Evolutionary conservation across 257 asterid genomes (phyloP).

Genomic region (Lantana camara): DNA sequence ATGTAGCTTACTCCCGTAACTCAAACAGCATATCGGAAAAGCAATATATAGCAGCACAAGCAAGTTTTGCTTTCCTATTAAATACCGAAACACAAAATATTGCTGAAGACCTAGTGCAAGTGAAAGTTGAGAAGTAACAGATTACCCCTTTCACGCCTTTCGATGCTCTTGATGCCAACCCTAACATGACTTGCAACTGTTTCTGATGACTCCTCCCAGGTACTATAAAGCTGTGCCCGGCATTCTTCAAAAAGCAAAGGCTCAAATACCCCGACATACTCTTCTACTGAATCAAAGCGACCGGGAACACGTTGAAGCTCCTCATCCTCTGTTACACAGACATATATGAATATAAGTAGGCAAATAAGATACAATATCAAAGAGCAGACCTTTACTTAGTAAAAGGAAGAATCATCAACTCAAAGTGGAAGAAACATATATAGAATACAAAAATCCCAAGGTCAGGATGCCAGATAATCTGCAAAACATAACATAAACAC

Average conservation of each 20-base stretch:
- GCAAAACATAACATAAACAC: slow-evolving; percentile 1
- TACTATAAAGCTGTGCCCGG: slow-evolving; percentile 89
- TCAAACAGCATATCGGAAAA: slow-evolving; percentile 25
- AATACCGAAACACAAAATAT: slow-evolving; percentile 7
- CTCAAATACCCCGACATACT: slow-evolving; percentile 88
- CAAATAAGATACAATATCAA: background rate
- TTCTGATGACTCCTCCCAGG: slow-evolving; percentile 90
- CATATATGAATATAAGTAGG: slow-evolving; percentile 10
- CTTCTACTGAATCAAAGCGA: slow-evolving; percentile 88
- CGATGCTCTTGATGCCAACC: slow-evolving; percentile 74
- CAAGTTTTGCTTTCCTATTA: slow-evolving; percentile 18
- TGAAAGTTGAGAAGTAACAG: slow-evolving; percentile 19
- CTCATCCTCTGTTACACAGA: slow-evolving; percentile 73
- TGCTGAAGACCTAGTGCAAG: slow-evolving; percentile 3
- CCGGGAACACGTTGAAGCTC: slow-evolving; percentile 97
- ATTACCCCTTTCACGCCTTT: slow-evolving; percentile 98
- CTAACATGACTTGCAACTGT: slow-evolving; percentile 66
- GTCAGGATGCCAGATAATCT: slow-evolving; percentile 7
- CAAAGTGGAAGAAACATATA: background rate
- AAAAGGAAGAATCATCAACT: background rate
- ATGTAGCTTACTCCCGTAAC: slow-evolving; percentile 20
- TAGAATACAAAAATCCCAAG: slow-evolving; percentile 7
- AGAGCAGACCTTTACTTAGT: background rate
- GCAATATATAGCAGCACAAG: slow-evolving; percentile 10
- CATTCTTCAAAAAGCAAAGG: slow-evolving; percentile 99